phyloP scores from a whole-genome alignment of 805 yeast species.

The Sungouiozyma intestinalis region DNA sequence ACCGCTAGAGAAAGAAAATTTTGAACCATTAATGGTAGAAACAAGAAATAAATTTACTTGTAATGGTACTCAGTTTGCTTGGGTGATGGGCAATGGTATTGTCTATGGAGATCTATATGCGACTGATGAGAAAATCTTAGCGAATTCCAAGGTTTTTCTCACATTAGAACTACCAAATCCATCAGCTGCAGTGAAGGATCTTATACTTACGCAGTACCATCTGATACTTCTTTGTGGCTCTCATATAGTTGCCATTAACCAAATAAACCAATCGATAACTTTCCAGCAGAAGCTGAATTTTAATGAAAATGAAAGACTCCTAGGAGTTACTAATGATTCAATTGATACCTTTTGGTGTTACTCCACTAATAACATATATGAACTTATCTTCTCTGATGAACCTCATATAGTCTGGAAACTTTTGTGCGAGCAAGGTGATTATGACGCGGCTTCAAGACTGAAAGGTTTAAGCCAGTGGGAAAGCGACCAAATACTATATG shows the following conservation, averaged over 20 bases:
- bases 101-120: slow-evolving; percentile 30
- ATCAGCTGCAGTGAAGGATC: slow-evolving; percentile 26
- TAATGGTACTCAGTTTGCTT: slow-evolving; percentile 29
- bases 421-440: slow-evolving; percentile 41
- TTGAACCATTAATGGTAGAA: slow-evolving; percentile 28
- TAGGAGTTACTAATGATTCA: slow-evolving; percentile 46
- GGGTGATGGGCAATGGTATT: slow-evolving; percentile 40
- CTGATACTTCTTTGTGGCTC: slow-evolving; percentile 37
- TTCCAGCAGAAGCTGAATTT: slow-evolving; percentile 31
- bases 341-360: slow-evolving; percentile 66
- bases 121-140: slow-evolving; percentile 11
- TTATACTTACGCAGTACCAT: slow-evolving; percentile 46
- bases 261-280: slow-evolving; percentile 40
- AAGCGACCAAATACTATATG: slow-evolving; percentile 39
- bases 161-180: slow-evolving; percentile 24
- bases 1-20: slow-evolving; percentile 31
- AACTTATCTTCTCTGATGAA: slow-evolving; percentile 61
- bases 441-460: slow-evolving; percentile 52
- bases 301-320: slow-evolving; percentile 28
- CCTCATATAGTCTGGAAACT: slow-evolving; percentile 65
- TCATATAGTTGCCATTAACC: slow-evolving; percentile 38
- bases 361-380: slow-evolving; percentile 52
- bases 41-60: slow-evolving; percentile 27
- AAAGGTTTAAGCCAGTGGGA: slow-evolving; percentile 29
- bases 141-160: slow-evolving; percentile 32